phyloP scores from a whole-genome alignment of 192 early-diverging fungal genomes.

The Thamnidium elegans region DNA sequence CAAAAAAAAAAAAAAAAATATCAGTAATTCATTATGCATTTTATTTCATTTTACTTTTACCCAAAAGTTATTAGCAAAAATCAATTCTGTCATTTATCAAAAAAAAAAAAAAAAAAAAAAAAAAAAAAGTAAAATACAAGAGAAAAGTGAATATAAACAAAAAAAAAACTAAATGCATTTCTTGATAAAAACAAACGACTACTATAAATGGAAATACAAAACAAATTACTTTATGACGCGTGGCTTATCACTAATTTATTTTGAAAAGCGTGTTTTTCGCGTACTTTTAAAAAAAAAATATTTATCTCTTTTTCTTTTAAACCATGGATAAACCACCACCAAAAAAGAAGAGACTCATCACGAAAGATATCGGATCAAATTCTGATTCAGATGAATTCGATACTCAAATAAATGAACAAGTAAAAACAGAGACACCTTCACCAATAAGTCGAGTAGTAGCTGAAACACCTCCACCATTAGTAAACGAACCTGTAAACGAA shows the following conservation, averaged over 20 bases:
- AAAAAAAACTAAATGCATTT: slow-evolving; percentile 9
- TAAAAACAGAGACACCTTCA: not conserved
- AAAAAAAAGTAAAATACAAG: slow-evolving; percentile 2
- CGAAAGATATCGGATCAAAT: not conserved
- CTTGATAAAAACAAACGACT: not conserved
- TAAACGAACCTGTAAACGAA: not conserved
- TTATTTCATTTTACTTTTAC: not conserved
- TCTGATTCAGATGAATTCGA: not conserved
- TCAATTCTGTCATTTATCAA: not conserved
- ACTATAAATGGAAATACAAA: too few species aligned
- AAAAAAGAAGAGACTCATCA: not conserved
- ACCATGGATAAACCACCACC: slow-evolving; percentile 1
- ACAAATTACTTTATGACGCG: too few species aligned
- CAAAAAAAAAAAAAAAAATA: too few species aligned
- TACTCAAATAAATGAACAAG: too few species aligned
- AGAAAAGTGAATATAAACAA: not conserved
- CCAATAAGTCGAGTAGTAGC: not conserved
- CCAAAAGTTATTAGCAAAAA: slow-evolving; percentile 38
- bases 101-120: slow-evolving; percentile 10
- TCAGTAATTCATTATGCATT: not conserved
- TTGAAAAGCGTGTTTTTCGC: too few species aligned
- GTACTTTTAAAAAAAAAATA: too few species aligned
- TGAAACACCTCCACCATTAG: too few species aligned
- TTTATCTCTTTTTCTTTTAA: too few species aligned
- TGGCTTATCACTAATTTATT: too few species aligned